Evolutionary conservation across 108 stramenopile genomes (phyloP), one percentile per base, ranked within the genome.

Genomic region (Thalassiosira profunda): DNA sequence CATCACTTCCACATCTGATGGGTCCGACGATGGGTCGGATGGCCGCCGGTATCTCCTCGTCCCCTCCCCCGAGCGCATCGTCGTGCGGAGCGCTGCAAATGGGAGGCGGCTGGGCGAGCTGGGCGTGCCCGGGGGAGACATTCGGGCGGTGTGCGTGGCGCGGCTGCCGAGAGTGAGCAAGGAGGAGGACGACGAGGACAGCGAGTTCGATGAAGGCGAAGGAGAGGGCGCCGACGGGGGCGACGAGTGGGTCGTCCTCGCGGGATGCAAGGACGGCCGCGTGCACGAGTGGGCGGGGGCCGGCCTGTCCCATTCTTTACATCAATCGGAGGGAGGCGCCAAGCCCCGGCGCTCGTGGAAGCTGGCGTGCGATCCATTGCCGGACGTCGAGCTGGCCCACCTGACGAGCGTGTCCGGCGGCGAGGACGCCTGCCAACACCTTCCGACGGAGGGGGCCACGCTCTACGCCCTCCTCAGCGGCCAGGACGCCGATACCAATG

Each of bases 201-300:
- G 40, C 4, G 44, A 38, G 21, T 28, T 29, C 9, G 45, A 29
- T 2, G 49, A 43, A 6, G 60, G 45, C 0, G 49, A 66, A 36
- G 26, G 34, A 12, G n/a, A n/a, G 43, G 69, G 69, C 30, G 18
- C 21, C 43, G 43, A 45, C 43, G 21, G 18, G 43, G 58, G 51
- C n/a, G 15, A 58, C 43, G 75, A 70, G 57, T 77, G 69, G 76
- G 63, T 77, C 15, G 51, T 71, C 28, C 46, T 77, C 8, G 76
- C 70, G 10, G 76, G 63, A 26, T 77, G 70, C 18, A 28, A 29
- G 25, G 53, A 71, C 49, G 56, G 69, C 34, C 53, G 55, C 14
- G 10, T 76, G 8, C 75, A 63, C 15, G 75, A 76, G 25, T 76
- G 75, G 75, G 5, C 72, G 6, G 55, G 58, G 21, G 9, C 73